Conservation (phyloP, 257 asterid species). For the Jacaranda copaia region DNA sequence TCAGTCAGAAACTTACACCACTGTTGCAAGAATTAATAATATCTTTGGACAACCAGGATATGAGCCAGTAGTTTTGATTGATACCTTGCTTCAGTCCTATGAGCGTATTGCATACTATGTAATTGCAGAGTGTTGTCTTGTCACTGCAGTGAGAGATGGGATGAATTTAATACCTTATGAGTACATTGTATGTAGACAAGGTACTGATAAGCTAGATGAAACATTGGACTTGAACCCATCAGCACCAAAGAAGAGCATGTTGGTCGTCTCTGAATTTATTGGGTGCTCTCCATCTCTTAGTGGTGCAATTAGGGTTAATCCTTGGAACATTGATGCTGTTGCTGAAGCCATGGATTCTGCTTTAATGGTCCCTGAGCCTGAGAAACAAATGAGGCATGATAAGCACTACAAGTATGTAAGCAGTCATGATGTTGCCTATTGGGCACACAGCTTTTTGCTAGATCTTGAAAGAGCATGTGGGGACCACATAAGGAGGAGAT, state of each 20-base stretch:
- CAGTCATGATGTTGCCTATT: conserved; percentile 86
- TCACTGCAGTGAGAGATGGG: conserved; percentile 89
- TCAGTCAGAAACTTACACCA: conserved; percentile 69
- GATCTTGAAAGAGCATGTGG: conserved; percentile 87
- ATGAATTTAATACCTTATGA: conserved; percentile 92
- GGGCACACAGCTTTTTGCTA: conserved; percentile 88
- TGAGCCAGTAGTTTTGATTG: conserved; percentile 76
- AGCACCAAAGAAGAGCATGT: conserved; percentile 73
- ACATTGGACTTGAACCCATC: conserved; percentile 58
- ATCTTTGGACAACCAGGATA: conserved; percentile 67
- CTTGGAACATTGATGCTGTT: conserved; percentile 84
- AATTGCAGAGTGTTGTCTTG: conserved; percentile 82
- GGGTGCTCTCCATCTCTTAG: conserved; percentile 91
- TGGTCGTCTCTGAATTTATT: conserved; percentile 80
- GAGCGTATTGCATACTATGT: conserved; percentile 82
- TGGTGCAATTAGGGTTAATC: conserved; percentile 86
- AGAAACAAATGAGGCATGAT: conserved; percentile 85
- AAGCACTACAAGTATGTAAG: conserved; percentile 83
- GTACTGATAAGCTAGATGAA: conserved; percentile 63
- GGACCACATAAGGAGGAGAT: conserved; percentile 80
- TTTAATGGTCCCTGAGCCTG: conserved; percentile 64
- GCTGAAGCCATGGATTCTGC: conserved; percentile 90
- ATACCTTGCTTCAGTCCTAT: conserved; percentile 65
- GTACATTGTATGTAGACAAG: conserved; percentile 79
- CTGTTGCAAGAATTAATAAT: conserved; percentile 65